A percentile compares a stretch with the other conserved stretches of the same genome.
phyloP scores from a whole-genome alignment of 106 monocot genomes.

The Acanthochlamys bracteata region DNA sequence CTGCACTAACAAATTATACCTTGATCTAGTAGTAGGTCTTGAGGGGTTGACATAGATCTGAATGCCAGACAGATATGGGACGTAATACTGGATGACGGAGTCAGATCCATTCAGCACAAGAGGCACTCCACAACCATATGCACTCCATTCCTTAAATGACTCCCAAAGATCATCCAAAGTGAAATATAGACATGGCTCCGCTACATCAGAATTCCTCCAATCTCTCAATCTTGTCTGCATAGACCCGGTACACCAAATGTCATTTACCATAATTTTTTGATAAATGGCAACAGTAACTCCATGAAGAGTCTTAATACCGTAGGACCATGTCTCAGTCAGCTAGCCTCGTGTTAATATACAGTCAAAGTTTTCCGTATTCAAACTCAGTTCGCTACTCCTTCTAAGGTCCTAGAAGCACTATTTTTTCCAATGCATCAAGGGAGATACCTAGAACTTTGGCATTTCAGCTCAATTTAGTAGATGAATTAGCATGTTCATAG shows the following conservation, averaged over 20 bases:
- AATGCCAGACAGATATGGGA: slow-evolving; percentile 51
- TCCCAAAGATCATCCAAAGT: slow-evolving; percentile 75
- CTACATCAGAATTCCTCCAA: slow-evolving; percentile 28
- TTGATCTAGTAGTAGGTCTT: slow-evolving; percentile 12
- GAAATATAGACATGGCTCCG: slow-evolving; percentile 31
- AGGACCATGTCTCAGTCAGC: no score
- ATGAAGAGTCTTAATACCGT: background rate
- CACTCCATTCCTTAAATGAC: slow-evolving; percentile 63
- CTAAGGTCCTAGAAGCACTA: no score
- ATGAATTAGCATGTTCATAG: no score
- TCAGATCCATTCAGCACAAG: slow-evolving; percentile 43
- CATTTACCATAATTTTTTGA: background rate
- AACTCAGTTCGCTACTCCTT: no score
- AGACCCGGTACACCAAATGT: background rate
- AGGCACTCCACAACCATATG: slow-evolving; percentile 62
- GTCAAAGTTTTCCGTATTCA: no score
- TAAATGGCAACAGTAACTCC: background rate
- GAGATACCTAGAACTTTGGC: no score
- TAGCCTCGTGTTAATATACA: no score
- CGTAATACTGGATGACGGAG: slow-evolving; percentile 53
- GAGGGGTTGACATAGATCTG: slow-evolving; percentile 36
- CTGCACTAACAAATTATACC: slow-evolving; percentile 10
- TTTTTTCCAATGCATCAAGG: no score
- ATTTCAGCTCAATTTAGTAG: no score
- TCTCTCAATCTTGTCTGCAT: slow-evolving; percentile 33